Conservation (phyloP, 2,329 filamentous ascomycete genomes). For the Amesomyces nigricolor region DNA sequence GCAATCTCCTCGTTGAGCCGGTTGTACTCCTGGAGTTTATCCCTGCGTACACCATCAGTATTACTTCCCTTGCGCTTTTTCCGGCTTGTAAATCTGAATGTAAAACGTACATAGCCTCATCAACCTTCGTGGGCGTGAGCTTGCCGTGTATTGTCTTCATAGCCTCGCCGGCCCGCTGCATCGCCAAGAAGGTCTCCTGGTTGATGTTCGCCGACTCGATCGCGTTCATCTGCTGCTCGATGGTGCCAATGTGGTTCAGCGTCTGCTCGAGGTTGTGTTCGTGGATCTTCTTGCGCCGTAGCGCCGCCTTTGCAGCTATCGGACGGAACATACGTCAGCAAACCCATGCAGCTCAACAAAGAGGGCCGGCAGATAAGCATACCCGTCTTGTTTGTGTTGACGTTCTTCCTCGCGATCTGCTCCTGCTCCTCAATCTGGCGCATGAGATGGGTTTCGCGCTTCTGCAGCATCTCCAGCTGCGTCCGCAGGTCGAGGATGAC, state of each 20-base stretch:
- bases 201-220: slow-evolving; percentile 99
- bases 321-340: slow-evolving; percentile 11
- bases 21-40: slow-evolving; percentile 85
- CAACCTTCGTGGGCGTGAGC: slow-evolving; percentile 89
- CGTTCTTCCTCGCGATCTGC: slow-evolving; percentile 78
- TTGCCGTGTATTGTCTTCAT: slow-evolving; percentile 92
- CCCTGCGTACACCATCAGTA: slow-evolving; percentile 52
- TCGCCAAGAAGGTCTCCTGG: slow-evolving; percentile 87
- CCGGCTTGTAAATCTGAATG: too few relatives aligned
- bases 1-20: slow-evolving; percentile 90
- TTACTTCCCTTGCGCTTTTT: not conserved
- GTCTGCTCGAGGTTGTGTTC: slow-evolving; percentile 92
- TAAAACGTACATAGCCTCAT: slow-evolving; percentile 77
- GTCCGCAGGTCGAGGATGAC: slow-evolving; percentile 82
- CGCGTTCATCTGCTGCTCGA: slow-evolving; percentile 92
- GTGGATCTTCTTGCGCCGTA: slow-evolving; percentile 90
- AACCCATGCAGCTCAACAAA: not conserved
- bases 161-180: slow-evolving; percentile 83
- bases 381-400: slow-evolving; percentile 88
- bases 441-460: slow-evolving; percentile 86
- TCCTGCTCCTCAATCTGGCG: slow-evolving; percentile 93
- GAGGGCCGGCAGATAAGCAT: slow-evolving; percentile 32
- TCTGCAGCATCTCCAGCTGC: slow-evolving; percentile 96
- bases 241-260: slow-evolving; percentile 77
- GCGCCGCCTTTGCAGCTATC: slow-evolving; percentile 79